A percentile compares a stretch with the other conserved stretches of the same genome.
These are phyloP conservation scores for Ascochyta clinopodiicola DNA, from an alignment of 2,329 filamentous ascomycete genomes.

Conservation along the genomic window DNA sequence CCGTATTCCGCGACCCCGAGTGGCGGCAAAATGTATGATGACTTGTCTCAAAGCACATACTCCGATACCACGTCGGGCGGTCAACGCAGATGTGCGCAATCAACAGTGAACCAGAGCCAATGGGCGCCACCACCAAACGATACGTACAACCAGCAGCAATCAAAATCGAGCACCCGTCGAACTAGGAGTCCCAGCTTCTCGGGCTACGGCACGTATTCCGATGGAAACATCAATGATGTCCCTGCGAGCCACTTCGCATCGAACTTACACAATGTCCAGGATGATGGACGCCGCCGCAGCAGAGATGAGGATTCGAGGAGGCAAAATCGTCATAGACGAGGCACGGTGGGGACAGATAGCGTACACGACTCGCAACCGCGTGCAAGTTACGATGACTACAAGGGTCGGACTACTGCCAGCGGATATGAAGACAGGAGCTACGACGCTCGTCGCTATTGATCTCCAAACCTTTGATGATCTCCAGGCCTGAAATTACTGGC, in stretches of 20 bases:
- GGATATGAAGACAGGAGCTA: slow-evolving; percentile 40
- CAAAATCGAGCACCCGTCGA: slow-evolving; percentile 39
- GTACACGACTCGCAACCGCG: slow-evolving; percentile 39
- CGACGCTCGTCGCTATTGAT: slow-evolving; percentile 40
- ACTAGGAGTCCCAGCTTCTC: slow-evolving; percentile 45
- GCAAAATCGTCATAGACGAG: slow-evolving; percentile 35
- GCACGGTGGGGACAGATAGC: slow-evolving; percentile 33
- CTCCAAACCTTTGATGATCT: not conserved
- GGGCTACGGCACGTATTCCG: slow-evolving; percentile 43
- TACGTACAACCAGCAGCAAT: slow-evolving; percentile 26
- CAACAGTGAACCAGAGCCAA: slow-evolving; percentile 36
- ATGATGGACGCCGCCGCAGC: slow-evolving; percentile 38
- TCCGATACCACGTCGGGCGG: slow-evolving; percentile 32
- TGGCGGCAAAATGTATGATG: slow-evolving; percentile 62
- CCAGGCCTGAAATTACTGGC: not conserved
- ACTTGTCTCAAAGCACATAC: slow-evolving; percentile 34
- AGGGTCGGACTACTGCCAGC: slow-evolving; percentile 29
- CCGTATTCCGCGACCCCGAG: slow-evolving; percentile 68
- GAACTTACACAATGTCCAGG: slow-evolving; percentile 41
- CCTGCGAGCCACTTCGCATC: slow-evolving; percentile 41
- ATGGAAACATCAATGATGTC: slow-evolving; percentile 41
- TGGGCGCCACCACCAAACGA: slow-evolving; percentile 34
- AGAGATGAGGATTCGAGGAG: slow-evolving; percentile 41
- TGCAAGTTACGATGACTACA: slow-evolving; percentile 42
- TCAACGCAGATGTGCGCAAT: slow-evolving; percentile 40